Evolutionary conservation across 352 stramenopile species (phyloP), one percentile per base, ranked within the genome.

Genomic region (Elongisporangium prolatum): DNA sequence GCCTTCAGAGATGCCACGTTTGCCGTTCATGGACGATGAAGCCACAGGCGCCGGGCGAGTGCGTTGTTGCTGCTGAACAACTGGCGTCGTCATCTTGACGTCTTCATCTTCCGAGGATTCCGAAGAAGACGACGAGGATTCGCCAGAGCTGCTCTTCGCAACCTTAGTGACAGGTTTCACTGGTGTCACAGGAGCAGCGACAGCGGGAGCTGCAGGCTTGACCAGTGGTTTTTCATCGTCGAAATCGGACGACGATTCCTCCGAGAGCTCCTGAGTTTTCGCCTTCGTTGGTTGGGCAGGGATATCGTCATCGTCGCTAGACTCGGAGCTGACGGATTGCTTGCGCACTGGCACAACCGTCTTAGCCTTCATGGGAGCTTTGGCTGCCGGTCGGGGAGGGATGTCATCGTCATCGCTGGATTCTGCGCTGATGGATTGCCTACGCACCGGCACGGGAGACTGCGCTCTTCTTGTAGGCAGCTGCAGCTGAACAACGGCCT

Each of bases 1-100:
- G 55, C 71, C 75, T 0, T 65, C 59, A 10, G 83, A 92, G 55
- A 90, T 91, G 24, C 75, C 72, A 7, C 61, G 60, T 16, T 64
- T 61, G 47, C 69, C 49, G 37, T 60, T 72, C 17, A 53, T 51
- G 6, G 48, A 56, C n/a, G 54, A 40, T 0, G 47, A n/a, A 3
- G 66, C 47, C 50, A 60, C 54, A 52, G 21, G 54, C 47, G 53
- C 57, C 21, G 61, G 51, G 52, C 52, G 49, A 49, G 56, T 50
- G 8, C 24, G 53, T 25, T 20, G 21, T 17, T 25, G 40, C n/a
- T 25, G 54, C 20, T 24, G 57, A 53, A 21, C 53, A 48, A 47
- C 56, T 54, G 47, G 24, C 21, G 21, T 75, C 22, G 61, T 60
- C 17, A 40, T 56, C 40, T 71, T 71, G 3, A 54, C 34, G 28